phyloP scores from a whole-genome alignment of 257 asterid species.

The Thymus quinquecostatus region DNA sequence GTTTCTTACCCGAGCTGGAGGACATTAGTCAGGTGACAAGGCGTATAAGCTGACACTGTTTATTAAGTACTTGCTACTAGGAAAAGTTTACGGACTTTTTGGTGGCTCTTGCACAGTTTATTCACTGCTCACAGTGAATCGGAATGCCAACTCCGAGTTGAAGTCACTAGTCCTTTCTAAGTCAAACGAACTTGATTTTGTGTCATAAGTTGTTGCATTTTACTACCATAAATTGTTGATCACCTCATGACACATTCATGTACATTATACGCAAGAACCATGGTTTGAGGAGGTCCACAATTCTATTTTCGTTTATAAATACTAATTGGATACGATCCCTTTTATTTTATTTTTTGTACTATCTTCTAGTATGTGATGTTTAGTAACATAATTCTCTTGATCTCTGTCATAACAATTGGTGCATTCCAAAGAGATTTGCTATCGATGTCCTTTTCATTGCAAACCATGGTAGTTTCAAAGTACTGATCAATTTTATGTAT shows the following conservation, averaged over 20 bases:
- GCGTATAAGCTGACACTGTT: too few species aligned
- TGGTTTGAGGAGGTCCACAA: neutral
- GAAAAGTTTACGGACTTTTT: too few species aligned
- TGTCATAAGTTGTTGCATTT: too few species aligned
- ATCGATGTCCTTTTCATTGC: neutral
- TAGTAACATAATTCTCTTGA: neutral
- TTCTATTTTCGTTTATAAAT: neutral
- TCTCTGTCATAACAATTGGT: neutral
- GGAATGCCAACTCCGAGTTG: too few species aligned
- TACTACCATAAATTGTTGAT: neutral
- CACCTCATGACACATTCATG: neutral
- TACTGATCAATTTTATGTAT: slow-evolving; percentile 8
- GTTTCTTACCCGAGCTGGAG: too few species aligned
- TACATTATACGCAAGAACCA: neutral
- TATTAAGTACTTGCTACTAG: too few species aligned
- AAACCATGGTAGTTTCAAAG: neutral
- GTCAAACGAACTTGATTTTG: too few species aligned
- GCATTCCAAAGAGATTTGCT: neutral
- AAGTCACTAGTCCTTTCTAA: too few species aligned
- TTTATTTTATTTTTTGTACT: neutral
- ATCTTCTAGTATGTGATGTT: neutral
- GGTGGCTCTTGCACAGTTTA: too few species aligned
- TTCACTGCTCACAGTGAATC: too few species aligned
- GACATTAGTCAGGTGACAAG: too few species aligned
- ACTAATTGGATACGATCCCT: neutral